Evolutionary conservation across 306 rosid genomes (phyloP), one percentile per base, ranked within the genome.

Genomic region (Vachellia pachyceras): DNA sequence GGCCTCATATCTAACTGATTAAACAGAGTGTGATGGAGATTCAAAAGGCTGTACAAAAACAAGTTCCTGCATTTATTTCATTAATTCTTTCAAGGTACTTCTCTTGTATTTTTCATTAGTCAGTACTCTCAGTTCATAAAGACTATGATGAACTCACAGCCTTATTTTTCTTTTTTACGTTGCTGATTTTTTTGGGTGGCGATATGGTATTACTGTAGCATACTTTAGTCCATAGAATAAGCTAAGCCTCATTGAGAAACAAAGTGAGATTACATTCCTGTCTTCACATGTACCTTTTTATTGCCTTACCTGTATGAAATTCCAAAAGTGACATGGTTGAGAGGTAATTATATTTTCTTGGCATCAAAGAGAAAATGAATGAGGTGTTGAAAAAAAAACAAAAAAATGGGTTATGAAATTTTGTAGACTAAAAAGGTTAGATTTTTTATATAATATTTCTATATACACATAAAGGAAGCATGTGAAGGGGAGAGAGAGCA

Each of bases 71-170:
- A 73, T 87, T 84, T 81, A 84, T 88, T 91, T 86, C 86, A 87
- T 92, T 89, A n/a, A 94, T 94, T 94, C 89, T 89, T 92, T 50
- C 72, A 73, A 78, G 79, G 85, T 82, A 42, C 76, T 80, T 79
- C 81, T 85, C 72, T 79, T 87, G 68, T 77, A 75, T 67, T 85
- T 68, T 84, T 77, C 83, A 80, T 4, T 72, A 77, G 64, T 57
- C 7, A 50, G 33, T 29, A 29, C 33, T 37, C 9, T 40, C 46
- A 42, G 80, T 82, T 74, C 79, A 76, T 69, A 33, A 78, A 54
- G 13, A 13, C 15, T 64, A 72, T 67, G 64, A 68, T 73, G 80
- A 75, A 77, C 76, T 69, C 71, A 3, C n/a, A n/a, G n/a, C n/a
- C n/a, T 47, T 47, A 14, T 15, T 14, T 14, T 13, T 5, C 13